Evolutionary conservation across 306 rosid genomes (phyloP).

Genomic region (Styphnolobium japonicum): DNA sequence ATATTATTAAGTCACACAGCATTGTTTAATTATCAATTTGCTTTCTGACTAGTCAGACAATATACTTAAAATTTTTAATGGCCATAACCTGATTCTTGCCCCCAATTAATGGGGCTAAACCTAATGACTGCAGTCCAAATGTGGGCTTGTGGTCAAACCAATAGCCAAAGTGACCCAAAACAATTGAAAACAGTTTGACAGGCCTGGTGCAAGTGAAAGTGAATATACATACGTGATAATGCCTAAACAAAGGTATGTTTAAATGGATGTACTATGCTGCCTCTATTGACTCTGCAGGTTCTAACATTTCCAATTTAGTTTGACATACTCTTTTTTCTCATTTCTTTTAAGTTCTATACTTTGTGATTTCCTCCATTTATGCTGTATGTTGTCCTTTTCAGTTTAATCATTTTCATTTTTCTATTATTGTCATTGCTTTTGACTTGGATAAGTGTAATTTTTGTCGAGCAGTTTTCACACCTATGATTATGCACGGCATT

Average conservation of each 20-base stretch:
- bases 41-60: not conserved
- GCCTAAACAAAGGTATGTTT: not conserved
- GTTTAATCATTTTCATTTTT: slow-evolving; percentile 1
- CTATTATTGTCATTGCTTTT: slow-evolving; percentile 15
- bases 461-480: slow-evolving; percentile 73
- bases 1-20: not conserved
- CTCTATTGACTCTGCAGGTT: not conserved
- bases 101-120: not conserved
- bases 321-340: not conserved
- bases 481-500: slow-evolving; percentile 88
- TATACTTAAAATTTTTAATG: not conserved
- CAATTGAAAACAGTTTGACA: not conserved
- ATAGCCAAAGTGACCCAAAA: not conserved
- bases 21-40: not conserved
- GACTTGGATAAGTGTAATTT: slow-evolving; percentile 21
- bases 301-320: not conserved
- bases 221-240: not conserved
- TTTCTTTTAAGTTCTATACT: not conserved
- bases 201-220: not conserved
- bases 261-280: not conserved
- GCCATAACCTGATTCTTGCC: not conserved
- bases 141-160: not conserved
- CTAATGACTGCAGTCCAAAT: not conserved
- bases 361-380: not conserved
- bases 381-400: not conserved